Conservation (phyloP, 2,329 filamentous ascomycete species). For the Colletotrichum siamense region DNA sequence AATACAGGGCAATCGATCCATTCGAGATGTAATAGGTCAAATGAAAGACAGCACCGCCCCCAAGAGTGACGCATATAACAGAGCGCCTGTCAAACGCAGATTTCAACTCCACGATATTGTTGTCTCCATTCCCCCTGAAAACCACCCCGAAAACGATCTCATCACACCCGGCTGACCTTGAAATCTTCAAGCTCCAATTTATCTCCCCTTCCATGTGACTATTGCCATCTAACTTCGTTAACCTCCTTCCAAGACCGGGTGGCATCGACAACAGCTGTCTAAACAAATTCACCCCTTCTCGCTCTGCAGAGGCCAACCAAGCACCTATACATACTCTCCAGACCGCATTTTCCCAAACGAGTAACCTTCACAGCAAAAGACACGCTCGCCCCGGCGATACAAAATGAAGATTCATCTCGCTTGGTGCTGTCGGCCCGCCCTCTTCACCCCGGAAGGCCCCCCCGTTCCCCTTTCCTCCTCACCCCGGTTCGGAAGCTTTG, state of each 20-base stretch:
- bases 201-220: background rate
- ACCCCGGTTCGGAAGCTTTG: background rate
- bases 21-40: background rate
- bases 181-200: background rate
- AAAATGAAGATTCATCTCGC: background rate
- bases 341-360: background rate
- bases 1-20: background rate
- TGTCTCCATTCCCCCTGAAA: background rate
- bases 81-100: background rate
- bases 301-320: background rate
- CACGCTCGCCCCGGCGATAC: background rate
- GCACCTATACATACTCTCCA: background rate
- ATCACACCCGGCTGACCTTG: background rate
- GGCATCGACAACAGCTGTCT: background rate
- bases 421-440: background rate
- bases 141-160: background rate
- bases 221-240: background rate
- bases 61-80: background rate
- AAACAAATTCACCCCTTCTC: background rate
- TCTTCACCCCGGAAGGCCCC: background rate
- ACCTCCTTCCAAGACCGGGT: background rate
- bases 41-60: background rate
- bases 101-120: background rate
- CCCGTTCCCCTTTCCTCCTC: background rate
- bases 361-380: background rate